These are phyloP conservation scores for Moesziomyces sp. DNA, from an alignment of 1,284 basidiomycete species.

Conservation along the genomic window DNA sequence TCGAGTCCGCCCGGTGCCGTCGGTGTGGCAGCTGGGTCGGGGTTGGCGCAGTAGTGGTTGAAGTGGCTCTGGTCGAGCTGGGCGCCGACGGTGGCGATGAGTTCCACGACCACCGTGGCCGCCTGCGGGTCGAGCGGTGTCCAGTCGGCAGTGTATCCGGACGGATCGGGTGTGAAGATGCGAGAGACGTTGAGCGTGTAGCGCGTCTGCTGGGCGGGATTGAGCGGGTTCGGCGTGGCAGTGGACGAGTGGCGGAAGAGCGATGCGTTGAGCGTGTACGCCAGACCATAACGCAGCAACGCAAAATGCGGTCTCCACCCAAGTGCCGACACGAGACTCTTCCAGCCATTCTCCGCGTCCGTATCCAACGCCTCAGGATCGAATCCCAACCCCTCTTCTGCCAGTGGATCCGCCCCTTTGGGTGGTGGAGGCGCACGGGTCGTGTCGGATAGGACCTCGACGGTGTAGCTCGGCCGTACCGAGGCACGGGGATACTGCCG, in stretches of 20 bases:
- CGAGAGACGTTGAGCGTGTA: slow-evolving; percentile 34
- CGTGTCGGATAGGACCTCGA: slow-evolving; percentile 26
- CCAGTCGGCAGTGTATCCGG: slow-evolving; percentile 37
- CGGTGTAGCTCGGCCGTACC: slow-evolving; percentile 30
- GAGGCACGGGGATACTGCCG: slow-evolving; percentile 40
- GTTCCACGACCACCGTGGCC: slow-evolving; percentile 34
- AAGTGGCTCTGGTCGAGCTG: slow-evolving; percentile 38
- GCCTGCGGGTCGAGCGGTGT: slow-evolving; percentile 33
- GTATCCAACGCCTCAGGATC: slow-evolving; percentile 30
- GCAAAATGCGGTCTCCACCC: slow-evolving; percentile 38
- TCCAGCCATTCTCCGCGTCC: slow-evolving; percentile 31
- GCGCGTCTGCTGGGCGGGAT: slow-evolving; percentile 23
- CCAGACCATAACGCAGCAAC: slow-evolving; percentile 31
- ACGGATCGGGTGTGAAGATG: slow-evolving; percentile 44
- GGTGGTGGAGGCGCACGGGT: neutral
- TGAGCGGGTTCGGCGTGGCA: slow-evolving; percentile 5
- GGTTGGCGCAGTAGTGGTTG: slow-evolving; percentile 18
- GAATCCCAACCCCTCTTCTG: slow-evolving; percentile 6
- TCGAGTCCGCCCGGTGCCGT: slow-evolving; percentile 13
- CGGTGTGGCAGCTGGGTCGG: neutral
- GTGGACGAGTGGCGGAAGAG: slow-evolving; percentile 15
- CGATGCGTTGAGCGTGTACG: slow-evolving; percentile 20
- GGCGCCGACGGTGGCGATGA: slow-evolving; percentile 24
- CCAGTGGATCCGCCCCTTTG: neutral
- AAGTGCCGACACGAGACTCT: slow-evolving; percentile 35